Base-by-base conservation (phyloP, 768 basidiomycete species). In the Leucocoprinus leucothites region DNA sequence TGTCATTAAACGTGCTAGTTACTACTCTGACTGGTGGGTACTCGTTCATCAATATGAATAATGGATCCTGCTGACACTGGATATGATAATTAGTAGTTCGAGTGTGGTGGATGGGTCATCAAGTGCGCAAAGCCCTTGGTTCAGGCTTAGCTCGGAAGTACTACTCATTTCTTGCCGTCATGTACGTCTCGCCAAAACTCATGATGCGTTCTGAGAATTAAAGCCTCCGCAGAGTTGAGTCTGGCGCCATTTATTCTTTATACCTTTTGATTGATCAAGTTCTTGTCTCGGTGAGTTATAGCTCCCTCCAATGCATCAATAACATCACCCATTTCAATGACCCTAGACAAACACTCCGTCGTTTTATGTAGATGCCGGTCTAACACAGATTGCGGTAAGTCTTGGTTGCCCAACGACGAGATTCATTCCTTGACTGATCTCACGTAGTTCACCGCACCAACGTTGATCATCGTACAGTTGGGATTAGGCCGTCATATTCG, bases 1-100 rank as follows among this genome's bases (percentile, higher is more conserved):
- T 74, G 40, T 51, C 66, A 8, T 63, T 71, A 21, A 76, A 75
- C 45, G 56, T 73, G 14, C 51, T 69, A 34, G 54, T 73, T 5
- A 74, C 72, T 8, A 56, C 59, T 1, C 56, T 75, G 42, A 70
- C 71, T 22, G 73, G 73, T 73, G 28, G 26, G 65, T 31, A 31
- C 58, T 11, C 16, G 21, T 19, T 19, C 46, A 31, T 19, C 3
- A 2, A 19, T 21, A 9, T 25, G 9, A 13, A 40, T 25, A 24
- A 16, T 57, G 14, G 21, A 35, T 26, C 25, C 57, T 51, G 21
- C 31, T 31, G 40, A 5, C 14, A 18, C 13, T 19, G 14, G 9
- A 11, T 35, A 21, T 21, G 19, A 22, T 7, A 7, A 44, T 9
- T 11, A 74, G 74, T 70, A 22, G 70, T 65, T 16, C 65, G 72